These are phyloP conservation scores for Colletotrichum euphorbiae DNA, from an alignment of 2,329 filamentous ascomycete genomes.

Conservation along the genomic window DNA sequence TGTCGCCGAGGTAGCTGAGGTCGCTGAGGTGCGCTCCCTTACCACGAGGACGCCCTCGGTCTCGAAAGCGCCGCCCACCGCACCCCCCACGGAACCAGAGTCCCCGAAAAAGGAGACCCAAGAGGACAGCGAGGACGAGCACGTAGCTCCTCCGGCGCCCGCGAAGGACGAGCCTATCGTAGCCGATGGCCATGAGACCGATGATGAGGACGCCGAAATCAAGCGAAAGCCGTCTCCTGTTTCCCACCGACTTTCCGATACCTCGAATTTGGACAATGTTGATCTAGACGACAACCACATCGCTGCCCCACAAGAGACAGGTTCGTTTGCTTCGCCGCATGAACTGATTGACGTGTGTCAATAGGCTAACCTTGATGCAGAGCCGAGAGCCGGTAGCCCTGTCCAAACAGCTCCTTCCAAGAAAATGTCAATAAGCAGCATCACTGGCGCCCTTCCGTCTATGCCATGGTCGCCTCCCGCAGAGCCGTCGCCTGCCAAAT, in stretches of 20 bases:
- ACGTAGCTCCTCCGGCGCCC: slow-evolving; percentile 33
- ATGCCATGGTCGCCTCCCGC: slow-evolving; percentile 77
- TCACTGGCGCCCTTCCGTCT: slow-evolving; percentile 78
- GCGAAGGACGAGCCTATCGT: slow-evolving; percentile 33
- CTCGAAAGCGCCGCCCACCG: slow-evolving; percentile 47
- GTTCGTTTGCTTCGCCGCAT: slow-evolving; percentile 45
- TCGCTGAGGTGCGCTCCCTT: slow-evolving; percentile 70
- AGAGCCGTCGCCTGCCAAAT: slow-evolving; percentile 61
- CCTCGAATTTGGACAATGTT: slow-evolving; percentile 68
- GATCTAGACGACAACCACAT: slow-evolving; percentile 72
- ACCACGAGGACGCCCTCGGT: slow-evolving; percentile 60
- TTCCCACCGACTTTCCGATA: slow-evolving; percentile 59
- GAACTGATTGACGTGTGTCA: slow-evolving; percentile 38
- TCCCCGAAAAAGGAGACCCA: slow-evolving; percentile 42
- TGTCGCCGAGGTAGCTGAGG: slow-evolving; percentile 53
- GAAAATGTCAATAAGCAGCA: slow-evolving; percentile 74
- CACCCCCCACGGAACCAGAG: slow-evolving; percentile 37
- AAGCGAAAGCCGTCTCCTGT: slow-evolving; percentile 52
- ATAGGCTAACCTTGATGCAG: slow-evolving; percentile 29
- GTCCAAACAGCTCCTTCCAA: slow-evolving; percentile 59
- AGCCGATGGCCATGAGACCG: slow-evolving; percentile 32
- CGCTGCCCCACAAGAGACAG: slow-evolving; percentile 47
- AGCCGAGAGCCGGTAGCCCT: slow-evolving; percentile 46
- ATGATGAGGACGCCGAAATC: slow-evolving; percentile 42
- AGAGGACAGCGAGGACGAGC: slow-evolving; percentile 47